Evolutionary conservation across 2,329 filamentous ascomycete species (phyloP).

Genomic region (Aspergillus quadrilineatus): DNA sequence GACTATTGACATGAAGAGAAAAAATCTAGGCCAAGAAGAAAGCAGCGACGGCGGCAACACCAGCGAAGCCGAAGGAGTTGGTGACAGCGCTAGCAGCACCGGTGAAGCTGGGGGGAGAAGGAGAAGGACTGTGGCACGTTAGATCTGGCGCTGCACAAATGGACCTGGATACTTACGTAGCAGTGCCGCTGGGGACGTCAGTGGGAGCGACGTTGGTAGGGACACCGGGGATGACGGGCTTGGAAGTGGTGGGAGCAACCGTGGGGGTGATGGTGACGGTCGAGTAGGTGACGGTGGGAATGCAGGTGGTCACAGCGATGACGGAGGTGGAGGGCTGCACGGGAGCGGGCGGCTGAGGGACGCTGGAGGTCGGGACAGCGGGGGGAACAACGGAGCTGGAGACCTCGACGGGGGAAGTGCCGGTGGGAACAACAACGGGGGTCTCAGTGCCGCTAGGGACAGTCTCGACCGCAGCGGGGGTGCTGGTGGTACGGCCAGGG

Average conservation of each 20-base stretch:
- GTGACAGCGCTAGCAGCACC: conserved; percentile 31
- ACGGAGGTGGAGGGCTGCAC: conserved; percentile 21
- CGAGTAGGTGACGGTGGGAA: conserved; percentile 33
- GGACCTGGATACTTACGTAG: not conserved
- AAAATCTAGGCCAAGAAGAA: conserved; percentile 36
- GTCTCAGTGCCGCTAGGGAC: not conserved
- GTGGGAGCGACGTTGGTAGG: conserved; percentile 20
- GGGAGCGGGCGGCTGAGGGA: not conserved
- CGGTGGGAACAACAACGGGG: conserved; percentile 12
- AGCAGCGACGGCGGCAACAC: conserved; percentile 32
- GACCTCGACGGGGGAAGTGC: conserved; percentile 3
- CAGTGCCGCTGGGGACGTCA: conserved; percentile 8
- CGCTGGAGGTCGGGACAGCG: conserved; percentile 12
- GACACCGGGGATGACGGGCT: conserved; percentile 20
- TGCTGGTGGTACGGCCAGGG: conserved; percentile 32
- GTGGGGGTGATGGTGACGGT: conserved; percentile 29
- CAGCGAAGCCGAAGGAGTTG: conserved; percentile 32
- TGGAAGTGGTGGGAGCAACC: conserved; percentile 14
- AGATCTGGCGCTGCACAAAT: not conserved
- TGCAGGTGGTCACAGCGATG: conserved; percentile 33
- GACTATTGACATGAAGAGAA: conserved; percentile 29
- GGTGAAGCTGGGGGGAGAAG: conserved; percentile 27
- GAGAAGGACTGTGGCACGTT: conserved; percentile 17
- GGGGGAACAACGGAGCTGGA: conserved; percentile 20
- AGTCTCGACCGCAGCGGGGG: conserved; percentile 16